Evolutionary conservation across 1,284 basidiomycete genomes (phyloP).

Genomic region (Marasmius fiardii): DNA sequence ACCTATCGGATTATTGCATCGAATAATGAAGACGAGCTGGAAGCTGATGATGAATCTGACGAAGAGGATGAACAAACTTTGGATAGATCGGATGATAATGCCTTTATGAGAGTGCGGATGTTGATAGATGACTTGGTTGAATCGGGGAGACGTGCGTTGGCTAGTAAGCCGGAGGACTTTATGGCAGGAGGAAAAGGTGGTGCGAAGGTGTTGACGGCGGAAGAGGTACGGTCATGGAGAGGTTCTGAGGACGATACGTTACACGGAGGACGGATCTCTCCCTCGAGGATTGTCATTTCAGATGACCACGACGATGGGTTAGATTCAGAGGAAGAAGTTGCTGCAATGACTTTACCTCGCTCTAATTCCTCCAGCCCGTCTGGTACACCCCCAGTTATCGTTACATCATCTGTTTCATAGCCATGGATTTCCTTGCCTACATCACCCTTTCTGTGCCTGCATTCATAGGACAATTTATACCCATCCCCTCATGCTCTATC

Average conservation of each 20-base stretch:
- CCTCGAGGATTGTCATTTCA: conserved; percentile 29
- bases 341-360: conserved; percentile 30
- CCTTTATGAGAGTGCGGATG: conserved; percentile 54
- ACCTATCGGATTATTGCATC: conserved; percentile 56
- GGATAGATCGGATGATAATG: conserved; percentile 35
- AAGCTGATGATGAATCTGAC: conserved; percentile 31
- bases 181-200: conserved; percentile 36
- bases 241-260: conserved; percentile 23
- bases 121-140: conserved; percentile 65
- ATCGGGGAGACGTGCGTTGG: conserved; percentile 59
- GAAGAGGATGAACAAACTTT: conserved; percentile 41
- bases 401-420: background rate
- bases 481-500: background rate
- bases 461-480: too few species aligned
- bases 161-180: conserved; percentile 51
- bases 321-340: conserved; percentile 34
- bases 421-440: background rate
- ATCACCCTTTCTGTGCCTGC: background rate
- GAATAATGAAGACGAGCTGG: conserved; percentile 28
- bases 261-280: conserved; percentile 27
- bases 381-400: conserved; percentile 30
- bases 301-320: conserved; percentile 21
- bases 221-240: conserved; percentile 63
- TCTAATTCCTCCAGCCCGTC: conserved; percentile 27
- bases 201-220: conserved; percentile 68